Conservation (phyloP, 495 filamentous ascomycete genomes). For the Penicillium atrosanguineum region DNA sequence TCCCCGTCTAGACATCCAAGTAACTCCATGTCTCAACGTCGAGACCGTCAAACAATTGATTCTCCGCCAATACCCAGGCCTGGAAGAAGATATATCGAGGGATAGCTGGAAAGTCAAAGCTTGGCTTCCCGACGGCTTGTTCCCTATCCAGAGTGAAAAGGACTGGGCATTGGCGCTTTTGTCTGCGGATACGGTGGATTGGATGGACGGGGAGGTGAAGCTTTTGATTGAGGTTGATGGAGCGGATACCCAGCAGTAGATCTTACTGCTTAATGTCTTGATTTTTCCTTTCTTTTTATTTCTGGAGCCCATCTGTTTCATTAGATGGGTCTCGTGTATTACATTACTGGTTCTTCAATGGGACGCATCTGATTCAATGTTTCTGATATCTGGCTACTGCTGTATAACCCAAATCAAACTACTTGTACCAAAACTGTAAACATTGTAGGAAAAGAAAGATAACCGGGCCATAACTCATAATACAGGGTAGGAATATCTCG, state of each 20-base stretch:
- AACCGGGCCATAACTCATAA: conserved; percentile 21
- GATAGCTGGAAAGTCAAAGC: conserved; percentile 37
- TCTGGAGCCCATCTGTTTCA: too few species aligned
- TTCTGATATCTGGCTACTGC: not conserved
- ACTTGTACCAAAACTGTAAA: not conserved
- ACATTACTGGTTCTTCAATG: not conserved
- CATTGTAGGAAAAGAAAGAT: not conserved
- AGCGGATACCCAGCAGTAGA: conserved; percentile 11
- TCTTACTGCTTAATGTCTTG: not conserved
- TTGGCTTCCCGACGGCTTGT: conserved; percentile 42
- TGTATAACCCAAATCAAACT: not conserved
- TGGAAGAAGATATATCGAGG: not conserved
- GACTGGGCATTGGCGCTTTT: conserved; percentile 46
- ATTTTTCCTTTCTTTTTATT: not conserved
- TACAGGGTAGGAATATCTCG: conserved; percentile 17
- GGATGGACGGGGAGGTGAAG: conserved; percentile 52
- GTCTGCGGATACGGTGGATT: conserved; percentile 44
- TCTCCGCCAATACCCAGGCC: conserved; percentile 29
- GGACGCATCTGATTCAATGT: too few species aligned
- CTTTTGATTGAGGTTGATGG: conserved; percentile 42
- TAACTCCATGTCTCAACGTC: conserved; percentile 35
- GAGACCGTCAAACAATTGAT: conserved; percentile 31
- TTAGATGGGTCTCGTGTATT: conserved; percentile 8
- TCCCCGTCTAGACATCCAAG: conserved; percentile 37
- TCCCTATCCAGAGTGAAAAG: conserved; percentile 36